phyloP scores from a whole-genome alignment of 345 rosid genomes.

The Eucalyptus erythrocorys region DNA sequence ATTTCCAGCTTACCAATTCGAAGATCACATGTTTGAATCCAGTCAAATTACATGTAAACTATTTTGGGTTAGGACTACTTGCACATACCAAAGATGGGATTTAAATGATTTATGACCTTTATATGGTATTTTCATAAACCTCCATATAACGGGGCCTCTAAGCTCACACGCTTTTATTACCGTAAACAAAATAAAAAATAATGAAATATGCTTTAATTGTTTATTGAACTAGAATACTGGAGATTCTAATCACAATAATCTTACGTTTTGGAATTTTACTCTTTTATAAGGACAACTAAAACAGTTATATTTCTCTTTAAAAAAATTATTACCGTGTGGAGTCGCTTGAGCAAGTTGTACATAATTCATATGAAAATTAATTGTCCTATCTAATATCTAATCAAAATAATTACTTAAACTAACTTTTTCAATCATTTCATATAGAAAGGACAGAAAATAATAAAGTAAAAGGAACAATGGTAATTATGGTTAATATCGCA shows the following conservation, averaged over 20 bases:
- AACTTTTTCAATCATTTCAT: neutral
- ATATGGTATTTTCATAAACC: too few species aligned
- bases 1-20: too few species aligned
- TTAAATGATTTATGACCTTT: too few species aligned
- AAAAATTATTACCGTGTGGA: neutral
- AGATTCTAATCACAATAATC: neutral
- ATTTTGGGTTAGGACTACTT: too few species aligned
- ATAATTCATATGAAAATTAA: neutral
- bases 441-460: neutral
- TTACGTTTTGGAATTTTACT: neutral
- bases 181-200: too few species aligned
- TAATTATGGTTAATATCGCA: too few species aligned
- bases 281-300: neutral
- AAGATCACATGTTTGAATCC: too few species aligned
- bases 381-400: neutral
- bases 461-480: neutral
- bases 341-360: neutral
- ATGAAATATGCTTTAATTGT: too few species aligned
- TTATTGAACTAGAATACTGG: fast-evolving
- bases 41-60: too few species aligned
- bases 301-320: neutral
- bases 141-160: too few species aligned
- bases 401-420: neutral
- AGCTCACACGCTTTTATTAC: too few species aligned
- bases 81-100: too few species aligned